Conservation (phyloP, 805 yeast genomes). For the Pichia ethanolica region DNA sequence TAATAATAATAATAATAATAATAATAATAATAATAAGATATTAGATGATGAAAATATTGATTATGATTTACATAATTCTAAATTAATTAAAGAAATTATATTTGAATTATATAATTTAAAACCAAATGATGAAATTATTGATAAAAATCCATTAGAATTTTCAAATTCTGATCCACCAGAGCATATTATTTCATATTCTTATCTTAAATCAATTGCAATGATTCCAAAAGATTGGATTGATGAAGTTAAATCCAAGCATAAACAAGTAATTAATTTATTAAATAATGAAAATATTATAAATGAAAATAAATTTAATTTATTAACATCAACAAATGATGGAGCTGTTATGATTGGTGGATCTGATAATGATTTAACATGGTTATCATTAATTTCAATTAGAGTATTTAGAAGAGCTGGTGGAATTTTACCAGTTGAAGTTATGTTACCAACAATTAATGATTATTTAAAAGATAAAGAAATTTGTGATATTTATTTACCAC, state of each 20-base stretch:
- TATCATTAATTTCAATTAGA: constrained; percentile 48
- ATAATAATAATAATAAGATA: not conserved
- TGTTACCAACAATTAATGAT: constrained; percentile 34
- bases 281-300: not conserved
- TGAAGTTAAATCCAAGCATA: constrained; percentile 7
- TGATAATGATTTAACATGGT: constrained; percentile 47
- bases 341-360: constrained; percentile 61
- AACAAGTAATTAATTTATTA: constrained; percentile 1
- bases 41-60: not conserved
- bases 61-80: not conserved
- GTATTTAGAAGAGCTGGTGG: constrained; percentile 42
- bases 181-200: not conserved
- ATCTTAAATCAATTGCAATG: not conserved
- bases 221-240: constrained; percentile 3
- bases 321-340: constrained; percentile 32
- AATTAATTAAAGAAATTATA: not conserved
- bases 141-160: constrained; percentile 4
- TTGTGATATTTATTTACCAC: constrained; percentile 37
- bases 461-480: constrained; percentile 38
- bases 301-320: not conserved
- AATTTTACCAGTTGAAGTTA: constrained; percentile 37
- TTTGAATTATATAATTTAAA: not conserved
- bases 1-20: not conserved
- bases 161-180: not conserved
- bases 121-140: not conserved